Percentiles rank a stretch among this genome's conserved stretches.
phyloP scores from a whole-genome alignment of 176 grass and related monocot genomes.

The Eleusine coracana region DNA sequence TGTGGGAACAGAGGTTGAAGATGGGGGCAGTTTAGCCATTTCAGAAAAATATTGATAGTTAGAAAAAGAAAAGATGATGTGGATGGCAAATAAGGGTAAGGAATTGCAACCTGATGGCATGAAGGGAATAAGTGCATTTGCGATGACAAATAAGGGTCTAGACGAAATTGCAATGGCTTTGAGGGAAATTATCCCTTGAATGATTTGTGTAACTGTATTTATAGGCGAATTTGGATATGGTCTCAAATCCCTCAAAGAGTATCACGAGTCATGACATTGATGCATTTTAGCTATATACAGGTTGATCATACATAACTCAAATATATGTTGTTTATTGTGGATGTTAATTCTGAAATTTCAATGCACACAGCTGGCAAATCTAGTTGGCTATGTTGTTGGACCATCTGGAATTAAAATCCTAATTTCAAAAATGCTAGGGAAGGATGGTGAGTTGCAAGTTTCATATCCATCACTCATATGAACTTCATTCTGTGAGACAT shows the following conservation, averaged over 20 bases:
- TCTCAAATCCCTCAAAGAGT: neutral
- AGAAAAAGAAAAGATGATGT: too few species aligned
- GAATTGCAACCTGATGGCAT: too few species aligned
- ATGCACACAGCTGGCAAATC: slow-evolving; percentile 73
- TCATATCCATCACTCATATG: neutral
- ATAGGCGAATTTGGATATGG: neutral
- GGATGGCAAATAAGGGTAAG: too few species aligned
- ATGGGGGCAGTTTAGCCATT: too few species aligned
- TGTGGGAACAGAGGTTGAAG: too few species aligned
- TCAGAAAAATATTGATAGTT: too few species aligned
- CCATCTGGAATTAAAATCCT: slow-evolving; percentile 70
- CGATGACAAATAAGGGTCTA: too few species aligned
- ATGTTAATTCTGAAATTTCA: slow-evolving; percentile 10
- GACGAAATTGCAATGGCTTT: too few species aligned
- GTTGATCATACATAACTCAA: neutral
- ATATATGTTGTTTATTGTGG: neutral
- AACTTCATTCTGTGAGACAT: neutral
- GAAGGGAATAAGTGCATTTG: too few species aligned
- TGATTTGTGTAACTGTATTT: neutral
- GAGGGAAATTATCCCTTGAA: neutral
- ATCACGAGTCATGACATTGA: neutral
- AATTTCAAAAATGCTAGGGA: slow-evolving; percentile 64
- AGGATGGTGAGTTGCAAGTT: slow-evolving; percentile 57
- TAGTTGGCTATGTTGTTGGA: slow-evolving; percentile 88
- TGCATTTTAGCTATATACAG: neutral